Base-by-base conservation (phyloP, 805 yeast species). In the Myxozyma mucilagina region DNA sequence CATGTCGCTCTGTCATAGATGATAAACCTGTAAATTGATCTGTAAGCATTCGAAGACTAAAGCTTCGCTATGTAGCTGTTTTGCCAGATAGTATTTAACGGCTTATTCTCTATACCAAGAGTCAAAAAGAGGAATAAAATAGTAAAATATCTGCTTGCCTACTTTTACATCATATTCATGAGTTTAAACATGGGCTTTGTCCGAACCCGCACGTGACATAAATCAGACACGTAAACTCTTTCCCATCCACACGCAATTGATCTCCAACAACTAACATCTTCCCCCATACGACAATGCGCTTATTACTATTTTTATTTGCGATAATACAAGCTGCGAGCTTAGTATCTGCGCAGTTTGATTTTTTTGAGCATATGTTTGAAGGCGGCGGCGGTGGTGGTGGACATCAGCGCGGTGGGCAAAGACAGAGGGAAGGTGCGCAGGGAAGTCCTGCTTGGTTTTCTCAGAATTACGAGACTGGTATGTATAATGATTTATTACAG, bases 301-400 rank as follows among this genome's bases (percentile, higher is more conserved):
- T 56, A 35, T 31, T 43, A 44, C 11, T 42, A 24, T 16, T 34
- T 14, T n/a, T 34, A 18, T 35, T 61, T 4, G 16, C 57, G 7
- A 48, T 61, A 3, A n/a, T 66, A 39, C 42, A 60, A 3, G 60
- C 59, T 0, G 36, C 66, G 43, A 9, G 50, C 18, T 57, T 63
- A 11, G 67, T 50, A 1, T 24, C 18, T 7, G 67, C 67, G 31
- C 67, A 63, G 36, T 63, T 63, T 29, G 67, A 63, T 35, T 63
- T 63, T 47, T 63, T 63, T 44, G 66, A 59, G 56, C 67, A 63
- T 35, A 63, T 63, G 67, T 63, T 63, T 51, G 67, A 57, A n/a
- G 59, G 56, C 36, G 58, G 52, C 35, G 48, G 56, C 20, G 49
- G 47, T 16, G 50, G 47, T 8, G 55, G 57, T 13, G 42, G 54